phyloP scores from a whole-genome alignment of 352 stramenopile genomes.

The Lagenidium sp. region DNA sequence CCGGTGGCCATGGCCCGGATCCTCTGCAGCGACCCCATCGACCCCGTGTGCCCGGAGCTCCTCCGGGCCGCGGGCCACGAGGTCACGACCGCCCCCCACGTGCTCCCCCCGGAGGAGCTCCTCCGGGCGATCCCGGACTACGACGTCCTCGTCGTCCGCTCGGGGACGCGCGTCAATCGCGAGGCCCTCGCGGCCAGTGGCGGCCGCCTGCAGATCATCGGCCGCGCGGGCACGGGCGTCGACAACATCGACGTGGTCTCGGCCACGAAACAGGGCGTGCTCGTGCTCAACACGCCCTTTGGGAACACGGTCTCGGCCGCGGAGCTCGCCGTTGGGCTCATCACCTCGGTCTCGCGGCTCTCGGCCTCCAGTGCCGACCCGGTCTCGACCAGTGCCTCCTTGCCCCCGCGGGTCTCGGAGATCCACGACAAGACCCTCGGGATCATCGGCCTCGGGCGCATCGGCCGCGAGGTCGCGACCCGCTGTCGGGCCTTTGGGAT shows the following conservation, averaged over 20 bases:
- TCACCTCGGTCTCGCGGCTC: conserved; percentile 64
- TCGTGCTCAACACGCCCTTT: conserved; percentile 95
- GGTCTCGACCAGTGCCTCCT: background rate
- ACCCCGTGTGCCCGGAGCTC: conserved; percentile 69
- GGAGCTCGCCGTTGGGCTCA: conserved; percentile 90
- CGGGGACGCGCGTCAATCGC: conserved; percentile 68
- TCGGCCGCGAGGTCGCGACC: conserved; percentile 90
- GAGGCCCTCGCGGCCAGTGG: conserved; percentile 59
- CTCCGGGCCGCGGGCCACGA: conserved; percentile 76
- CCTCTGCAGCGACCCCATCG: conserved; percentile 84
- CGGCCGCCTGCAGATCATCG: conserved; percentile 70
- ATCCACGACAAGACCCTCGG: conserved; percentile 90
- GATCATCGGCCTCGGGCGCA: conserved; percentile 92
- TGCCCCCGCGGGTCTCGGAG: conserved; percentile 60
- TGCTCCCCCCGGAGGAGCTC: conserved; percentile 53
- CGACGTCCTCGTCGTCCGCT: conserved; percentile 86
- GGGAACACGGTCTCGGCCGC: conserved; percentile 94
- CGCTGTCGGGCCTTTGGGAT: conserved; percentile 91
- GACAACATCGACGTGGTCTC: conserved; percentile 93
- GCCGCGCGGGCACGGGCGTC: conserved; percentile 84
- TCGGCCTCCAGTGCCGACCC: background rate
- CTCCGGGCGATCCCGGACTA: conserved; percentile 69
- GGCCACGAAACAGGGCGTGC: conserved; percentile 87
- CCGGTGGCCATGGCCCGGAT: conserved; percentile 64
- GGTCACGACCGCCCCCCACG: conserved; percentile 43